Base-by-base conservation (phyloP, 805 yeast species). In the Candida jianshihensis region DNA sequence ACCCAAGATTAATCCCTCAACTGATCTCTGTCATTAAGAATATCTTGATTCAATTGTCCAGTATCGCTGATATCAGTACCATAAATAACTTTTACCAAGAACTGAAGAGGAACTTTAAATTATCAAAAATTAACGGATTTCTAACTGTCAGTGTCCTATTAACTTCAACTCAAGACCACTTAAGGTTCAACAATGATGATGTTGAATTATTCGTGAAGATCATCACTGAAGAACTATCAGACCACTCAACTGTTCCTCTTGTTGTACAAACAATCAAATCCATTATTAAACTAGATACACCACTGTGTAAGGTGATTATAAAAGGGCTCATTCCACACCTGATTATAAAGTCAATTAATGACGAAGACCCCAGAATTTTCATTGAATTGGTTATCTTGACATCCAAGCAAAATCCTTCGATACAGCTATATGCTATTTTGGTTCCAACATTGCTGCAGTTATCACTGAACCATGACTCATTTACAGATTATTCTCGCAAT, bases 251-350 rank as follows among this genome's bases (percentile, higher is more conserved):
- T 8, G 46, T 66, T 8, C 54, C 64, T 0, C 59, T 74, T 9
- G 63, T 73, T 0, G 62, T 78, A 11, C 88, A 80, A 43, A 79
- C 92, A 13, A 63, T 81, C 34, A 79, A 70, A 46, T 65, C 79
- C 0, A 59, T 85, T 30, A 63, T 81, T 28, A 37, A 54, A 4
- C 54, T 50, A 6, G 44, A 47, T 0, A 39, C 50, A 3, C 43
- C 48, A 4, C 54, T 64, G 5, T 60, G 69, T 7, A 56, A 61
- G 5, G 37, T 47, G 4, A 53, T 72, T 1, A 59, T 78, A 26
- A 65, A 66, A 37, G 58, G 57, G 13, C 51, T 75, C 20, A 55
- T 82, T 3, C 71, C 77, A 8, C 59, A 59, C 25, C 48, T 77
- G 13, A 58, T 77, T 1, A 41, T 60, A 1, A 40, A 51, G 22